Conservation (phyloP, 371 early-diverging fungal genomes). For the Mortierella sp. region DNA sequence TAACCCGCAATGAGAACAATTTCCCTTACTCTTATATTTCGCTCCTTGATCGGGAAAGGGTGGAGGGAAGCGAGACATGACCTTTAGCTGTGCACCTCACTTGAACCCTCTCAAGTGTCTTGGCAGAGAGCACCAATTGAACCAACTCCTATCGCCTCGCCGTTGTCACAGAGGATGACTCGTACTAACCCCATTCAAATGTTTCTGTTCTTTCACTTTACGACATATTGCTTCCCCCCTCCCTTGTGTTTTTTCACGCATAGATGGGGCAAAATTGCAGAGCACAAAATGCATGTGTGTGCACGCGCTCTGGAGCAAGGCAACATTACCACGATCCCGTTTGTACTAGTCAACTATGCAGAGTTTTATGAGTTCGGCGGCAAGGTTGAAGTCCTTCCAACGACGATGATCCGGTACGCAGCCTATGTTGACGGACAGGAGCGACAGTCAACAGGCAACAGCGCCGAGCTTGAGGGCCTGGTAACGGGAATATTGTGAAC, state of each 20-base stretch:
- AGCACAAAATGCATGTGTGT: slow-evolving; percentile 53
- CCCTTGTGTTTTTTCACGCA: too few species aligned
- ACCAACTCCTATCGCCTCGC: too few species aligned
- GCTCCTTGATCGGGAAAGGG: not conserved
- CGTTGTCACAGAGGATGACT: too few species aligned
- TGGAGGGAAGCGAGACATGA: not conserved
- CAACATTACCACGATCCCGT: slow-evolving; percentile 48
- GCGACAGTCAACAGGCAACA: slow-evolving; percentile 33
- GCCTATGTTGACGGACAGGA: slow-evolving; percentile 37
- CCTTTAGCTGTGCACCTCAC: not conserved
- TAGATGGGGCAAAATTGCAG: slow-evolving; percentile 52
- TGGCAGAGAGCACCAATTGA: not conserved
- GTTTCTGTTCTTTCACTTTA: not conserved
- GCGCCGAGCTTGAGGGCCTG: slow-evolving; percentile 50
- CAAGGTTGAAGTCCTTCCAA: slow-evolving; percentile 36
- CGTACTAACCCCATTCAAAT: too few species aligned
- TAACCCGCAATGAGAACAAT: not conserved
- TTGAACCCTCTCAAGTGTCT: not conserved
- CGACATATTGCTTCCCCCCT: not conserved
- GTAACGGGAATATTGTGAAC: slow-evolving; percentile 39
- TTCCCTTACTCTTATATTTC: not conserved
- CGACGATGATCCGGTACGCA: slow-evolving; percentile 33
- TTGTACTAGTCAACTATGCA: slow-evolving; percentile 50
- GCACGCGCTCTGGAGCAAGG: slow-evolving; percentile 44
- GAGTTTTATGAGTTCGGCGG: slow-evolving; percentile 42